phyloP scores from a whole-genome alignment of 129 eudicot genomes.

The Pulicaria dysenterica region DNA sequence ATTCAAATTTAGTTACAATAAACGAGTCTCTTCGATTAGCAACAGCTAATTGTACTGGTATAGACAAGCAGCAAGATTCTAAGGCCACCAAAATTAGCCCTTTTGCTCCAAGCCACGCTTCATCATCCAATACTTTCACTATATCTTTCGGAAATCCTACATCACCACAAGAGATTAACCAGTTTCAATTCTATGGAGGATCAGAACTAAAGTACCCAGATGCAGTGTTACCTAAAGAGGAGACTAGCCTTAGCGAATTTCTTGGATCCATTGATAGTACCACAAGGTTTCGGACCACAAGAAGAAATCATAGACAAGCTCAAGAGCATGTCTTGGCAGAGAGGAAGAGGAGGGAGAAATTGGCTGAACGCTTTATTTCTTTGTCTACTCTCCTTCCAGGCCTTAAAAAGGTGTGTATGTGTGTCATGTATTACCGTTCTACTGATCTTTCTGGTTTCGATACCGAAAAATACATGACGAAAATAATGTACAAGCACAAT shows the following conservation, averaged over 20 bases:
- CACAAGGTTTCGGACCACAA: slow-evolving; percentile 19
- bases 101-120: slow-evolving; percentile 13
- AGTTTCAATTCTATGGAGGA: slow-evolving; percentile 16
- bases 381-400: slow-evolving; percentile 34
- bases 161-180: slow-evolving; percentile 23
- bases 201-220: slow-evolving; percentile 17
- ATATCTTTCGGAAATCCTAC: slow-evolving; percentile 36
- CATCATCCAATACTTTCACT: slow-evolving; percentile 30
- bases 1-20: slow-evolving; percentile 15
- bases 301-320: slow-evolving; percentile 38
- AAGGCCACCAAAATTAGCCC: slow-evolving; percentile 8
- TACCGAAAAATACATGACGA: background rate
- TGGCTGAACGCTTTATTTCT: slow-evolving; percentile 32
- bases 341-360: slow-evolving; percentile 35
- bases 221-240: slow-evolving; percentile 16
- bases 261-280: slow-evolving; percentile 18
- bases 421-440: background rate
- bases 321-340: slow-evolving; percentile 33
- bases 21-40: slow-evolving; percentile 27
- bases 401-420: slow-evolving; percentile 17
- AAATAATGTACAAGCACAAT: no score
- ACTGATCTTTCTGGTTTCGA: background rate
- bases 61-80: slow-evolving; percentile 18
- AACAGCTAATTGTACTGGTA: background rate
- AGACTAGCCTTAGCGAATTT: slow-evolving; percentile 23